A percentile compares a stretch with the other conserved stretches of the same genome.
Conservation (phyloP, 108 stramenopile genomes). For the Phaeodactylum tricornutum region DNA sequence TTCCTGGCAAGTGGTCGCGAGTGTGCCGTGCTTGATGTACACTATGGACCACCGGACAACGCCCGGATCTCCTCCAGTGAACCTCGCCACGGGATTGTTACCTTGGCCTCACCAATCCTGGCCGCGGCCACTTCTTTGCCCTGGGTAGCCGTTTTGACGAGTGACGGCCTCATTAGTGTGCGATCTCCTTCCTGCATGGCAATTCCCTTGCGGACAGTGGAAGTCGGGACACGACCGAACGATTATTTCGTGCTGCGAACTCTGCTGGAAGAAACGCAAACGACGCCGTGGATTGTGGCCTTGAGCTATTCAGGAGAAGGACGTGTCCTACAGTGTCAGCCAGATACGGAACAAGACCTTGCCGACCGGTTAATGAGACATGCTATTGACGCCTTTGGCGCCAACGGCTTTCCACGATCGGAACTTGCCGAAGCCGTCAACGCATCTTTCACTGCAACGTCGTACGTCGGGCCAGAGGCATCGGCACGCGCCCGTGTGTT, state of each 20-base stretch:
- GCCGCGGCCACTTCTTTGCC: slow-evolving; percentile 53
- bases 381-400: slow-evolving; percentile 82
- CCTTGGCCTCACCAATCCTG: slow-evolving; percentile 57
- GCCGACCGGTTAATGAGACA: slow-evolving; percentile 77
- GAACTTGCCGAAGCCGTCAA: slow-evolving; percentile 73
- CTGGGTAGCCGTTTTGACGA: slow-evolving; percentile 51
- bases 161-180: slow-evolving; percentile 68
- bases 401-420: slow-evolving; percentile 73
- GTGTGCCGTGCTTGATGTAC: slow-evolving; percentile 60
- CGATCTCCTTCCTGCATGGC: slow-evolving; percentile 70
- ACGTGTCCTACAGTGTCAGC: slow-evolving; percentile 37
- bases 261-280: slow-evolving; percentile 11
- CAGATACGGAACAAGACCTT: slow-evolving; percentile 69
- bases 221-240: slow-evolving; percentile 82
- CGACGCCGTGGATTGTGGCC: slow-evolving; percentile 32
- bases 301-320: slow-evolving; percentile 61
- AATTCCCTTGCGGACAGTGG: slow-evolving; percentile 65
- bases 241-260: slow-evolving; percentile 64
- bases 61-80: slow-evolving; percentile 13
- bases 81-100: slow-evolving; percentile 49
- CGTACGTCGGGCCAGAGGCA: slow-evolving; percentile 72
- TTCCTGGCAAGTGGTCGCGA: slow-evolving; percentile 69
- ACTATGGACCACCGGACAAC: slow-evolving; percentile 13
- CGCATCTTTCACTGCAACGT: slow-evolving; percentile 72
- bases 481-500: slow-evolving; percentile 38